A percentile compares a stretch with the other conserved stretches of the same genome.
These are phyloP conservation scores for Colletotrichum sp. DNA, from an alignment of 2,329 filamentous ascomycete genomes.

Conservation along the genomic window DNA sequence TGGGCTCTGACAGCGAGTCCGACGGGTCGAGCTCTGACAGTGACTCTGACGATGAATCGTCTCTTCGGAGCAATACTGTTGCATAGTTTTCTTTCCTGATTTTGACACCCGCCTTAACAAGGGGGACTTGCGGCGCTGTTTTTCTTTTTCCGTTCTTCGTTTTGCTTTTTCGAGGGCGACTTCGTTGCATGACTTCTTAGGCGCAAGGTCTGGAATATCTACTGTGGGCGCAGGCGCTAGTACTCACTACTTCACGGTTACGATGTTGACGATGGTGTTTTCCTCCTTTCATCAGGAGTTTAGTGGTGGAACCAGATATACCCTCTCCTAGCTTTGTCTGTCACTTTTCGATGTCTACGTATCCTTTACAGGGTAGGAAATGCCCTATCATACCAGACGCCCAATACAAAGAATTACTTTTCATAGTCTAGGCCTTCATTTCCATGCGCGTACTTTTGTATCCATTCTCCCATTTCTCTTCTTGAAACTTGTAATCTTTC, in stretches of 20 bases:
- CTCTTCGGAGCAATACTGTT: background rate
- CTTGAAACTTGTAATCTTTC: background rate
- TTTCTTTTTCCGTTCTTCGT: background rate
- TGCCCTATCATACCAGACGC: background rate
- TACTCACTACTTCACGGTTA: background rate
- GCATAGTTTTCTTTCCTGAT: background rate
- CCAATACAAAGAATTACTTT: background rate
- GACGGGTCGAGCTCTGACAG: background rate
- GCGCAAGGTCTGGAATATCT: background rate
- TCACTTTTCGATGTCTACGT: background rate
- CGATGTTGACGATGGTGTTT: background rate
- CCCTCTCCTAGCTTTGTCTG: background rate
- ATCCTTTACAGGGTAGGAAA: background rate
- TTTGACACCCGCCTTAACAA: background rate
- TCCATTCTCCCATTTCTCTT: background rate
- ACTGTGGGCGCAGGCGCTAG: background rate
- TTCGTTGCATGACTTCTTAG: background rate
- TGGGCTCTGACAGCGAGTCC: background rate
- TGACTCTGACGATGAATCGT: background rate
- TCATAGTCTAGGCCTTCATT: background rate
- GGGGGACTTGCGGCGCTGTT: background rate
- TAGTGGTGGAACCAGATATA: background rate
- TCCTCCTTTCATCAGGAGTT: background rate
- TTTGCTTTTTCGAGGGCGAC: background rate
- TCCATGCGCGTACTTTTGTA: background rate